Conservation (phyloP, 371 early-diverging fungal species). For the Actinomortierella wolfii region DNA sequence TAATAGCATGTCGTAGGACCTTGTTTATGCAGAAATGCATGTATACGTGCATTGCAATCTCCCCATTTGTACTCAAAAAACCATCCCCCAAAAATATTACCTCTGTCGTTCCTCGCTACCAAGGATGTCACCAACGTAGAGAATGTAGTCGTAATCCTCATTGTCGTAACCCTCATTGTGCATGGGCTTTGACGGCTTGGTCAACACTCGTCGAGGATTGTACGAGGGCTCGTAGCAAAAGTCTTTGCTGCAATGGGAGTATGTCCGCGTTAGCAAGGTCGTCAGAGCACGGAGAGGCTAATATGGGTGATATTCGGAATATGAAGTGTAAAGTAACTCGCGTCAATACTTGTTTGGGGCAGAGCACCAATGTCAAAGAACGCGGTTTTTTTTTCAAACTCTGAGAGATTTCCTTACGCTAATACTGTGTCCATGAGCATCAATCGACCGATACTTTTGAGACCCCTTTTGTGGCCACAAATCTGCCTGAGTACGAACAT, state of each 20-base stretch:
- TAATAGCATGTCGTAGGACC: background rate
- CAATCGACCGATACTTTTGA: conserved; percentile 47
- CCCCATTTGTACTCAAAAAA: too few relatives aligned
- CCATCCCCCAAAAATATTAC: conserved; percentile 50
- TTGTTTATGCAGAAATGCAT: background rate
- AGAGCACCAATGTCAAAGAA: background rate
- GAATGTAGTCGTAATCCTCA: conserved; percentile 91
- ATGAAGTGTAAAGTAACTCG: background rate
- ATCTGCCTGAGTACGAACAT: conserved; percentile 43
- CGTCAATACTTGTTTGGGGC: background rate
- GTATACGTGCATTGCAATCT: too few relatives aligned
- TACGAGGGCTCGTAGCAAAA: conserved; percentile 72
- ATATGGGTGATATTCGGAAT: conserved; percentile 1
- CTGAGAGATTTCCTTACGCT: conserved; percentile 27
- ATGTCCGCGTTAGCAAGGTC: conserved; percentile 69
- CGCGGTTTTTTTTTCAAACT: background rate
- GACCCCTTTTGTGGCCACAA: conserved; percentile 46
- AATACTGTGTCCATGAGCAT: conserved; percentile 36
- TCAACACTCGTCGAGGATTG: conserved; percentile 90
- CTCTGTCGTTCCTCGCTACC: conserved; percentile 84
- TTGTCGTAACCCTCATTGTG: conserved; percentile 94
- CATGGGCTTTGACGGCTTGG: conserved; percentile 88
- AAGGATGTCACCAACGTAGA: conserved; percentile 92
- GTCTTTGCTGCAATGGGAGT: conserved; percentile 70
- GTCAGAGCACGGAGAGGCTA: conserved; percentile 62